phyloP scores from a whole-genome alignment of 2,329 filamentous ascomycete genomes.

The Annulohypoxylon truncatum region DNA sequence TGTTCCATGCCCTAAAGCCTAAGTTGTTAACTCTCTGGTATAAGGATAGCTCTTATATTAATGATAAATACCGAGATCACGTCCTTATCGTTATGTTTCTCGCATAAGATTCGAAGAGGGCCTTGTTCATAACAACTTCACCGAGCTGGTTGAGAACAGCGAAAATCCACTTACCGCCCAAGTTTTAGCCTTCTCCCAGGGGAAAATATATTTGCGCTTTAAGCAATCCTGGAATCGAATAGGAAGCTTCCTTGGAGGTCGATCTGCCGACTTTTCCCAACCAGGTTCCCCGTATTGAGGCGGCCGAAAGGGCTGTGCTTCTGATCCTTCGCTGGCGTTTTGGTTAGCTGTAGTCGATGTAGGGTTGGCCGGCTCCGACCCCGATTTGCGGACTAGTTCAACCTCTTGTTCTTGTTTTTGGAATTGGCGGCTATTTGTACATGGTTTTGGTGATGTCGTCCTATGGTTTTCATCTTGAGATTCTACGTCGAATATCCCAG shows the following conservation, averaged over 20 bases:
- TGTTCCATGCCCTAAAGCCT: conserved; percentile 65
- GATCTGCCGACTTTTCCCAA: conserved; percentile 44
- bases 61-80: neutral
- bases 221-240: conserved; percentile 75
- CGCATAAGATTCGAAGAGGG: neutral
- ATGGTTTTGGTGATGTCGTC: conserved; percentile 7
- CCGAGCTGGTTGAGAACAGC: neutral
- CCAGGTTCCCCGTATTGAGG: conserved; percentile 40
- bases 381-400: conserved; percentile 17
- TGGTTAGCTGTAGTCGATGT: neutral
- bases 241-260: conserved; percentile 56
- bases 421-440: conserved; percentile 27
- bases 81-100: neutral
- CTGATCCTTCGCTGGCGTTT: conserved; percentile 2
- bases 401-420: conserved; percentile 38
- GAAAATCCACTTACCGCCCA: conserved; percentile 63
- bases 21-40: neutral
- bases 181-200: conserved; percentile 72
- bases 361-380: neutral
- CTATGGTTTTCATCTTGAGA: neutral
- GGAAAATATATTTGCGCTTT: conserved; percentile 73
- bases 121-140: neutral
- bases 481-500: neutral
- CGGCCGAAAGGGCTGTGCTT: conserved; percentile 32
- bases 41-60: neutral